Evolutionary conservation across 2,329 filamentous ascomycete species (phyloP).

Genomic region (Alternaria viburni): DNA sequence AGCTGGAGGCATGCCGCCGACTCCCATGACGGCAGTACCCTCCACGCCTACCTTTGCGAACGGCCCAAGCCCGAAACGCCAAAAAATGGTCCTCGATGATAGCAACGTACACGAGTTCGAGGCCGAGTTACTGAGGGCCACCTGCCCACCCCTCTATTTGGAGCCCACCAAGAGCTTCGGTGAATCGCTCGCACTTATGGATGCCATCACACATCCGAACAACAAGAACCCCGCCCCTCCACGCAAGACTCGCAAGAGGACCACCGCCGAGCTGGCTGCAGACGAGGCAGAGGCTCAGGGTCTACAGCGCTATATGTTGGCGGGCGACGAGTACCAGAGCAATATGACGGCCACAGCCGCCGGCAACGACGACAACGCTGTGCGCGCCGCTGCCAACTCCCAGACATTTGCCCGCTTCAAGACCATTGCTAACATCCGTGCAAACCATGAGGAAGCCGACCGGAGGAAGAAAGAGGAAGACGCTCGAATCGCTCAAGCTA

Average conservation of each 20-base stretch:
- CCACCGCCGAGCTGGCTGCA: slow-evolving; percentile 90
- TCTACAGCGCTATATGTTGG: slow-evolving; percentile 90
- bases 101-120: slow-evolving; percentile 77
- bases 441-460: slow-evolving; percentile 76
- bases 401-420: slow-evolving; percentile 94
- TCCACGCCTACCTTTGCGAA: slow-evolving; percentile 63
- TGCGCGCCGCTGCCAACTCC: slow-evolving; percentile 72
- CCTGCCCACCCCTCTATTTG: slow-evolving; percentile 76
- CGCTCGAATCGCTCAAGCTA: slow-evolving; percentile 48
- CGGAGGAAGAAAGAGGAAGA: slow-evolving; percentile 57
- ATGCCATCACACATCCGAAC: slow-evolving; percentile 75
- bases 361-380: slow-evolving; percentile 70
- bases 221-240: slow-evolving; percentile 78
- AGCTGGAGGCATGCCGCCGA: slow-evolving; percentile 67
- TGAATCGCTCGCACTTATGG: slow-evolving; percentile 74
- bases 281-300: slow-evolving; percentile 91
- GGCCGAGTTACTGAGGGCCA: slow-evolving; percentile 74
- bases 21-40: slow-evolving; percentile 62
- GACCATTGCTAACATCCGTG: slow-evolving; percentile 82
- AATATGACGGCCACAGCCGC: slow-evolving; percentile 62
- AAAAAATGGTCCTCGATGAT: slow-evolving; percentile 77
- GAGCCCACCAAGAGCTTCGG: slow-evolving; percentile 74
- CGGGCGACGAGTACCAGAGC: slow-evolving; percentile 82
- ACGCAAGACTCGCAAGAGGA: slow-evolving; percentile 90
- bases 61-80: slow-evolving; percentile 72